Conservation (phyloP, 441 rosid species). For the Pelargonium fulgidum region DNA sequence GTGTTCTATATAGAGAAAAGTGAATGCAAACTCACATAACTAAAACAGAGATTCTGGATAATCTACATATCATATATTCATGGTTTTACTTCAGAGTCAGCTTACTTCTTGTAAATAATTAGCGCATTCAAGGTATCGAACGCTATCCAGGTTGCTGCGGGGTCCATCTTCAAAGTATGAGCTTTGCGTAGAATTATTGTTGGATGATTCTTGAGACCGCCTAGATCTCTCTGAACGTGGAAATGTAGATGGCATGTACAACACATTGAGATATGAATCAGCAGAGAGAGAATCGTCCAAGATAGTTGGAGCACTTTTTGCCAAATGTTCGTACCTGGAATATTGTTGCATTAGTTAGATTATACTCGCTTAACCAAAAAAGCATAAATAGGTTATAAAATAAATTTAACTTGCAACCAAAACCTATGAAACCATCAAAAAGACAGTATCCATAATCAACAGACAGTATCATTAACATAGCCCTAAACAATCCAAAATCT, state of each 20-base stretch:
- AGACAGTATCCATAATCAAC: not conserved
- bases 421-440: not conserved
- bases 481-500: too few species aligned
- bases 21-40: constrained; percentile 11
- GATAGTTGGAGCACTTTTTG: constrained; percentile 96
- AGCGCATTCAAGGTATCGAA: constrained; percentile 75
- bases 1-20: not conserved
- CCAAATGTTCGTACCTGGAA: constrained; percentile 94
- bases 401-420: too few species aligned
- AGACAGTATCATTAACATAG: too few species aligned
- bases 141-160: constrained; percentile 78
- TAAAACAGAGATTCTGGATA: not conserved
- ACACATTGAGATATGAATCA: constrained; percentile 92
- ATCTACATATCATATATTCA: not conserved
- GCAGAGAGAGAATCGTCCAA: constrained; percentile 98
- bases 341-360: constrained; percentile 18
- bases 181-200: constrained; percentile 41
- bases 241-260: constrained; percentile 94
- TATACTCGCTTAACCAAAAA: not conserved
- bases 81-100: not conserved
- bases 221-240: constrained; percentile 96
- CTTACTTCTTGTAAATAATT: constrained; percentile 89
- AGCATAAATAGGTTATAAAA: too few species aligned
- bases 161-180: constrained; percentile 74
- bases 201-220: constrained; percentile 53